A percentile compares a stretch with the other conserved stretches of the same genome.
These are phyloP conservation scores for Deuterostichococcus epilithicus DNA, from an alignment of 139 green algal genomes.

Conservation along the genomic window DNA sequence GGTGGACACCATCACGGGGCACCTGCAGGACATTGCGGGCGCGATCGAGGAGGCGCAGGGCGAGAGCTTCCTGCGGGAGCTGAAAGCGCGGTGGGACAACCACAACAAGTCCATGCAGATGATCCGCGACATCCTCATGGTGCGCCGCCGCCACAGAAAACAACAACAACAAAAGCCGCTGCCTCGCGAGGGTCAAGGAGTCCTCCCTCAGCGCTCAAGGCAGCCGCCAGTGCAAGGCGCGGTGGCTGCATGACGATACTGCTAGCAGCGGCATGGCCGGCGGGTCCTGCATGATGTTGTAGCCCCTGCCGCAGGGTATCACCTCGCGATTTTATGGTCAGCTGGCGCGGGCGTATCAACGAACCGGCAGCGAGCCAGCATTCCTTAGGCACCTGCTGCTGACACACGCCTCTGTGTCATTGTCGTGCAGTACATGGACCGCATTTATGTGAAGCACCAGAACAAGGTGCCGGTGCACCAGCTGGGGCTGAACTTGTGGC, in stretches of 20 bases:
- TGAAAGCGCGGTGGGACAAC: constrained; percentile 83
- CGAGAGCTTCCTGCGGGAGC: constrained; percentile 77
- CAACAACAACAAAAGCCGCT: constrained; percentile 2
- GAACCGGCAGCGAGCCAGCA: too few species aligned
- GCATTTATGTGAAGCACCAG: constrained; percentile 92
- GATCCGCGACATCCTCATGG: constrained; percentile 98
- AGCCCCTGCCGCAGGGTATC: too few species aligned
- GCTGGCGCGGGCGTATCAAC: too few species aligned
- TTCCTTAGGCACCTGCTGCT: not conserved
- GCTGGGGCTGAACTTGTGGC: constrained; percentile 91
- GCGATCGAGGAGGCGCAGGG: constrained; percentile 70
- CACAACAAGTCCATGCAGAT: constrained; percentile 95
- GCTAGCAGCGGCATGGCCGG: too few species aligned
- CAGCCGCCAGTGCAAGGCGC: too few species aligned
- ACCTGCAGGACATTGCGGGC: constrained; percentile 68
- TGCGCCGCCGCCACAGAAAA: constrained; percentile 11
- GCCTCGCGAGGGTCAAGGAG: not conserved
- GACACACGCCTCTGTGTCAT: not conserved
- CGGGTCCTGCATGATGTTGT: too few species aligned
- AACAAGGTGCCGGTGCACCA: constrained; percentile 85
- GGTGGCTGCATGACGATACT: too few species aligned
- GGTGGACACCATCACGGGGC: constrained; percentile 59
- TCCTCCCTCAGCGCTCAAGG: not conserved
- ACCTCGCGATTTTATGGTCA: too few species aligned
- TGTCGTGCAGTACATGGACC: constrained; percentile 91